Base-by-base conservation (phyloP, 495 filamentous ascomycete genomes). In the Neurospora sp. region DNA sequence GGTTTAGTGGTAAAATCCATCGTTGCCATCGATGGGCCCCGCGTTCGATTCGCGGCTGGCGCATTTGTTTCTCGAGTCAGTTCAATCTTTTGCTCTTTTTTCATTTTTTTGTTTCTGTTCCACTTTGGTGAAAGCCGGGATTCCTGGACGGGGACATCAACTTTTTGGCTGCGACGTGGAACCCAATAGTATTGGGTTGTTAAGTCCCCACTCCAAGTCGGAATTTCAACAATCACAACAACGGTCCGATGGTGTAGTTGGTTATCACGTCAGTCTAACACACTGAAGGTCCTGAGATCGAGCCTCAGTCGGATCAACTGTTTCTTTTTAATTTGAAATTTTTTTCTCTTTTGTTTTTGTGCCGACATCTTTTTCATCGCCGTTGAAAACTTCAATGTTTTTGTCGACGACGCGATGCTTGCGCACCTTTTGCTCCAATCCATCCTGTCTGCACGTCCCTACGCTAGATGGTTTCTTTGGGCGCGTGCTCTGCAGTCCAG, bases 1-100 rank as follows among this genome's bases (percentile, higher is more conserved):
- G 82, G 82, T 84, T 84, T 85, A 85, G 83, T 85, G 83, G 83
- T 85, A 85, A 85, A 85, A 85, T 84, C 82, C 83, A 84, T 85
- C 83, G 83, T 85, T 85, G 83, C 83, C 83, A 85, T 85, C 83
- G 83, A 84, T 84, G 83, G 82, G 83, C 83, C 83, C 83, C 83
- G 83, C 78, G 83, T 85, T 85, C 83, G 83, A 84, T 84, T 84
- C 82, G 79, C 82, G 82, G 82, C 81, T 83, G 80, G 81, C 79
- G 82, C 82, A 83, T 78, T 76, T 75, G 27, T 66, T 18, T 18
- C 3, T 10, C 27, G 27, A 66, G 54, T 35, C 23, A 35, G 54
- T 35, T 31, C 14, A 3, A 14, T 18, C 35, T 35, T 62, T 66
- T 35, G 14, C 0, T 9, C 3, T 4, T 18, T 7, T 16, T 35